Evolutionary conservation across 192 early-diverging fungal species (phyloP).

Genomic region (Rhizophagus clarus): DNA sequence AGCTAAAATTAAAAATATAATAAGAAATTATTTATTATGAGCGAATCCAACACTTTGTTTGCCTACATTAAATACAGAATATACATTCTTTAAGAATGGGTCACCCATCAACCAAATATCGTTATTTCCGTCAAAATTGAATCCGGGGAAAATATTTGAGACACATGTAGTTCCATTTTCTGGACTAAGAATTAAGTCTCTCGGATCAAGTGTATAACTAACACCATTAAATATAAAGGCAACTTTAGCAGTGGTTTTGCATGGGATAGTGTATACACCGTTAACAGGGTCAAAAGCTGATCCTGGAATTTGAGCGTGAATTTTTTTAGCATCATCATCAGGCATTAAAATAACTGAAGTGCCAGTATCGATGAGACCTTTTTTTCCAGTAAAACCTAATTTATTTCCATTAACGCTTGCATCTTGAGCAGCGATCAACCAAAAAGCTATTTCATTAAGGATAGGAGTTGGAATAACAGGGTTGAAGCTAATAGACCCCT

Average conservation of each 20-base stretch:
- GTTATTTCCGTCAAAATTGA: background rate
- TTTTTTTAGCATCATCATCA: conserved; percentile 26
- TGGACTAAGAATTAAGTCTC: background rate
- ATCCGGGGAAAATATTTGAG: background rate
- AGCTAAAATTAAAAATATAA: too few relatives aligned
- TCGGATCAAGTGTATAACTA: background rate
- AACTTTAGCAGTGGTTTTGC: background rate
- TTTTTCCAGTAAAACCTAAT: background rate
- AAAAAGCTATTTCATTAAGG: background rate
- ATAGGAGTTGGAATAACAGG: background rate
- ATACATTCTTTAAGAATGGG: conserved; percentile 49
- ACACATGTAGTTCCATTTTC: background rate
- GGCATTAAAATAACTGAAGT: conserved; percentile 56
- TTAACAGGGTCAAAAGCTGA: conserved; percentile 12
- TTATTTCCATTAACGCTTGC: background rate
- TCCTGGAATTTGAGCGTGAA: conserved; percentile 47
- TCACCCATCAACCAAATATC: conserved; percentile 52
- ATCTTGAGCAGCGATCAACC: background rate
- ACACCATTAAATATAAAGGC: background rate
- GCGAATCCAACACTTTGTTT: background rate
- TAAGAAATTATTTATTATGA: background rate
- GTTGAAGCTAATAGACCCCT: background rate
- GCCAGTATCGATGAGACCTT: conserved; percentile 57
- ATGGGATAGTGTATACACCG: background rate
- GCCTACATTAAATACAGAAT: conserved; percentile 48